Base-by-base conservation (phyloP, 1,284 basidiomycete genomes). In the Sanghuangporus baumii region DNA sequence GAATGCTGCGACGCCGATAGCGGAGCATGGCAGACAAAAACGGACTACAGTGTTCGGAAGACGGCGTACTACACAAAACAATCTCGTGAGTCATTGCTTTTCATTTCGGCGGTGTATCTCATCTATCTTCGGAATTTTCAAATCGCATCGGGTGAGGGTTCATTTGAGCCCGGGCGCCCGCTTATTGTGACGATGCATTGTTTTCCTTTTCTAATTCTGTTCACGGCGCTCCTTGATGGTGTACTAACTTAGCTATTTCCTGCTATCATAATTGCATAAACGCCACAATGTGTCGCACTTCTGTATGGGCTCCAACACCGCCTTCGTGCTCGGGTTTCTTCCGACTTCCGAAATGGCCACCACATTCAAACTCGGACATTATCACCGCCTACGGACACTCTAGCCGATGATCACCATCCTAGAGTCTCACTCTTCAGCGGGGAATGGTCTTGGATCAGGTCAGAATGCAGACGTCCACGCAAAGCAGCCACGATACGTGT, bases 21-120 rank as follows among this genome's bases (percentile, higher is more conserved):
- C 43, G 6, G 58, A 11, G 38, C 2, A 6, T 7, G 48, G 52
- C 6, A 40, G 50, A 48, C 11, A 36, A 48, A 55, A 12, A 12
- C 37, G 36, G 23, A 43, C 54, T 20, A 61, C 38, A 12, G 18
- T 61, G 18, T 61, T 61, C 37, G 60, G 60, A 9, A 51, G 60
- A 26, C 60, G 60, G 37, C 46, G 54, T 14, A 48, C 23, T 47
- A 56, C 51, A 38, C 40, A 61, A 23, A 37, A 41, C 40, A n/a
- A 20, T 56, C 34, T 41, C 20, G 60, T 61, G 46, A 46, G 60
- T 55, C 3, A 5, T 23, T n/a, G 31, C n/a, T 9, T 34, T 52
- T 52, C 20, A 52, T 34, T 52, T 48, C 47, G 47, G 47, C 20
- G 16, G 47, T 48, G 16, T n/a, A 48, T 48, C 50, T 52, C 6